Percentiles rank a stretch among this genome's conserved stretches.
Conservation (phyloP, 169 alveolate genomes). For the Perkinsus marinus region DNA sequence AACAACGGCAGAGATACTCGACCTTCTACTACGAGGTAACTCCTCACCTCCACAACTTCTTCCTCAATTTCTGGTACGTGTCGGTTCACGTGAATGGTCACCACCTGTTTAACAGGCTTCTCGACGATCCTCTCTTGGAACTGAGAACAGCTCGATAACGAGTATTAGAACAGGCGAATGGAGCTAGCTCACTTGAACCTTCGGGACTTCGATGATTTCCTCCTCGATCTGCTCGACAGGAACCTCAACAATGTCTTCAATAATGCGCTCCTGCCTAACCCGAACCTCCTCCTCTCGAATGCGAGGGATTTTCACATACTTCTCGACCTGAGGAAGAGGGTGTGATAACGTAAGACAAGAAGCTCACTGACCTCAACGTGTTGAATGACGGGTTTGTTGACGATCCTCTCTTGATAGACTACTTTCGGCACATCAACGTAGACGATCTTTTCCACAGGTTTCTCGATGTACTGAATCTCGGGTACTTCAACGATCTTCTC, state of each 20-base stretch:
- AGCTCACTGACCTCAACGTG: neutral
- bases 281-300: neutral
- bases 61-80: neutral
- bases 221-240: neutral
- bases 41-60: neutral
- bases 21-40: neutral
- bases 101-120: neutral
- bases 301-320: neutral
- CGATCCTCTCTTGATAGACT: neutral
- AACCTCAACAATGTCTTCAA: neutral
- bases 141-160: neutral
- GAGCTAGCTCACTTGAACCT: neutral
- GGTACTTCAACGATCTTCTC: conserved; percentile 62
- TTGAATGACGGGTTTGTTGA: neutral
- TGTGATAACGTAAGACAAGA: neutral
- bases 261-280: neutral
- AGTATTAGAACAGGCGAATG: neutral
- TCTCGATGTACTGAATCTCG: conserved; percentile 30
- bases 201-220: neutral
- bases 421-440: conserved; percentile 45
- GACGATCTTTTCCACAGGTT: conserved; percentile 49
- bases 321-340: neutral
- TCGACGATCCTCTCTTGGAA: neutral
- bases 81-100: neutral
- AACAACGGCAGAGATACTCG: neutral